Percentiles rank a stretch among this genome's conserved stretches.
Evolutionary conservation across 2,329 filamentous ascomycete species (phyloP).

Genomic region (Cordyceps pruinosa): DNA sequence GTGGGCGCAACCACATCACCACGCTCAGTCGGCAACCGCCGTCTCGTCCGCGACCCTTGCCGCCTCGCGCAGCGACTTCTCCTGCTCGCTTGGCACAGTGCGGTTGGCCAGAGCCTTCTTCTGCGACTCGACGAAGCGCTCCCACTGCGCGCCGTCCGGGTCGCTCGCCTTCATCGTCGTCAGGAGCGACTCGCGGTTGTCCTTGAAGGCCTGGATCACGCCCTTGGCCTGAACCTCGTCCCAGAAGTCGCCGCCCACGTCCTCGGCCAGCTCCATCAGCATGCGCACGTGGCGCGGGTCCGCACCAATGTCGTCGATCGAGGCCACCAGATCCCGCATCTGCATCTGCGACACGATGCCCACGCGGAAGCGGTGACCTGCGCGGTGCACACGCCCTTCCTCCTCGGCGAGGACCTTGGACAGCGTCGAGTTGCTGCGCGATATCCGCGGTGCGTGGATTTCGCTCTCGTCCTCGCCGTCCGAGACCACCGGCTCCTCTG

Average conservation of each 20-base stretch:
- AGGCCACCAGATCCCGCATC: constrained; percentile 39
- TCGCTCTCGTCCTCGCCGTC: constrained; percentile 45
- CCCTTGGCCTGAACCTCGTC: constrained; percentile 50
- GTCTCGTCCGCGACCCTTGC: constrained; percentile 28
- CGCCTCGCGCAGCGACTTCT: constrained; percentile 15
- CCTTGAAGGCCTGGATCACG: constrained; percentile 53
- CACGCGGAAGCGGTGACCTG: constrained; percentile 49
- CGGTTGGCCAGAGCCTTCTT: constrained; percentile 52
- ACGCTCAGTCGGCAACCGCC: constrained; percentile 33
- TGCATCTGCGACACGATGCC: constrained; percentile 47
- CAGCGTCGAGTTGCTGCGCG: constrained; percentile 47
- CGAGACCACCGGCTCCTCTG: constrained; percentile 34
- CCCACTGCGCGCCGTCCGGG: constrained; percentile 51
- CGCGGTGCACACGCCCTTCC: constrained; percentile 49
- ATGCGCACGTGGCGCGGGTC: constrained; percentile 45
- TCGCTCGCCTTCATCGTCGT: constrained; percentile 51
- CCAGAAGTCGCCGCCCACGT: constrained; percentile 54
- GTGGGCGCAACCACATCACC: not conserved
- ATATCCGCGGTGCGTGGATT: constrained; percentile 35
- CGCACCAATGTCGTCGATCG: constrained; percentile 41
- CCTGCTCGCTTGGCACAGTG: constrained; percentile 24
- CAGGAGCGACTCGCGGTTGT: constrained; percentile 46
- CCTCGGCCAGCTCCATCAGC: constrained; percentile 57
- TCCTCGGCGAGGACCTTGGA: constrained; percentile 49
- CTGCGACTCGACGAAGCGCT: constrained; percentile 54